Percentiles rank a stretch among this genome's conserved stretches.
Evolutionary conservation across 306 rosid genomes (phyloP).

Genomic region (Vicia faba): DNA sequence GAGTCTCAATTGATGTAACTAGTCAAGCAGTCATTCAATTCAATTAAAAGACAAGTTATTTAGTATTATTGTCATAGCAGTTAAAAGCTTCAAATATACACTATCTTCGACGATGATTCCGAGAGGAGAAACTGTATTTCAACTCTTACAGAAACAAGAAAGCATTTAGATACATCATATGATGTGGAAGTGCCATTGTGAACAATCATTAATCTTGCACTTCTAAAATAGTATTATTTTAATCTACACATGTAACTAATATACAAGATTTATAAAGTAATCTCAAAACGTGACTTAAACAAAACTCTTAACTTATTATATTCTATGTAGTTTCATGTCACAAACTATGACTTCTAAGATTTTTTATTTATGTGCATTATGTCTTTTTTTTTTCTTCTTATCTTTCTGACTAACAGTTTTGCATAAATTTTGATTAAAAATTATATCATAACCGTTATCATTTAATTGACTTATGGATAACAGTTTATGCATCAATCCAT

Average conservation of each 20-base stretch:
- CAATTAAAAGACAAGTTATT: conserved; percentile 35
- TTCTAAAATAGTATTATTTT: conserved; percentile 33
- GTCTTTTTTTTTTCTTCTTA: too few relatives aligned
- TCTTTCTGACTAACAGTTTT: too few relatives aligned
- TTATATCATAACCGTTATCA: too few relatives aligned
- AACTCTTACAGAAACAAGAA: conserved; percentile 29
- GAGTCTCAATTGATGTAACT: conserved; percentile 37
- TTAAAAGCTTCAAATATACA: conserved; percentile 45
- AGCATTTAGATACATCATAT: conserved; percentile 8
- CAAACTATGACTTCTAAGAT: background rate
- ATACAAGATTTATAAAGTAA: too few relatives aligned
- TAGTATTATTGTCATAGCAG: conserved; percentile 29
- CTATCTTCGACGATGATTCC: conserved; percentile 20
- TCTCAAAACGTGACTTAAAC: too few relatives aligned
- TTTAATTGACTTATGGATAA: too few relatives aligned
- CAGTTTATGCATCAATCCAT: too few relatives aligned
- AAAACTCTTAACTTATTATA: background rate
- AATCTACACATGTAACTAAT: background rate
- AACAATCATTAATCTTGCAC: conserved; percentile 36
- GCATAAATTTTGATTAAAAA: too few relatives aligned
- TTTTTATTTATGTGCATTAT: too few relatives aligned
- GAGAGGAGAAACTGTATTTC: conserved; percentile 28
- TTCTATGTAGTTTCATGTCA: background rate
- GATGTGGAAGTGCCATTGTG: conserved; percentile 38
- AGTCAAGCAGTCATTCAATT: conserved; percentile 30